phyloP scores from a whole-genome alignment of 495 filamentous ascomycete species.

The Penicillium atrosanguineum region DNA sequence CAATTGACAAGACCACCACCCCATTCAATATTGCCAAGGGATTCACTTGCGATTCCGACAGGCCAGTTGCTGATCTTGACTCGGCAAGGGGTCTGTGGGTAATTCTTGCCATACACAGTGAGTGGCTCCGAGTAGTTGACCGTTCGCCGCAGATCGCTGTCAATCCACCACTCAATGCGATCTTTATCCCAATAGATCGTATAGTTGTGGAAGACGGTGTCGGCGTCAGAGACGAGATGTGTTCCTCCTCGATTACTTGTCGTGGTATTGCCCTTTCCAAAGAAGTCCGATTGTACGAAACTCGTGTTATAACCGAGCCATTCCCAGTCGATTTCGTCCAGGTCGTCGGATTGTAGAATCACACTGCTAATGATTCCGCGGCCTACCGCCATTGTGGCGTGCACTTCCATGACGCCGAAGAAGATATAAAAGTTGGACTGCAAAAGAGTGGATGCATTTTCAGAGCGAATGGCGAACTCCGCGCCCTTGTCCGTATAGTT shows the following conservation, averaged over 20 bases:
- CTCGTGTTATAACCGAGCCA: slow-evolving; percentile 45
- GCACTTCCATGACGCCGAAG: slow-evolving; percentile 67
- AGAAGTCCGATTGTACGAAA: slow-evolving; percentile 80
- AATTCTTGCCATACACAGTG: slow-evolving; percentile 52
- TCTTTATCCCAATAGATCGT: slow-evolving; percentile 76
- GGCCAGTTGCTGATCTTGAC: slow-evolving; percentile 27
- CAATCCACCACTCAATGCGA: slow-evolving; percentile 72
- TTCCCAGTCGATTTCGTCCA: slow-evolving; percentile 87
- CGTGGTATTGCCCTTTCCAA: slow-evolving; percentile 75
- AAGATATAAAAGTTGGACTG: slow-evolving; percentile 73
- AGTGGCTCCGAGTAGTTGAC: slow-evolving; percentile 41
- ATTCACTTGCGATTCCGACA: slow-evolving; percentile 44
- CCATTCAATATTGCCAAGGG: slow-evolving; percentile 56
- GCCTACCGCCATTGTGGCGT: slow-evolving; percentile 63
- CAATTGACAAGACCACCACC: slow-evolving; percentile 71
- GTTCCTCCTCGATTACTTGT: slow-evolving; percentile 59
- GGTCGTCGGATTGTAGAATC: slow-evolving; percentile 74
- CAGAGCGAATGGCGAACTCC: slow-evolving; percentile 61
- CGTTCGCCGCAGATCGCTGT: slow-evolving; percentile 64
- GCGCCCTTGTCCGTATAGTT: slow-evolving; percentile 62
- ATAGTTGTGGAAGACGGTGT: slow-evolving; percentile 69
- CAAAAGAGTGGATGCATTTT: slow-evolving; percentile 46
- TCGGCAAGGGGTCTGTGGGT: slow-evolving; percentile 69
- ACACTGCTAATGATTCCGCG: slow-evolving; percentile 73
- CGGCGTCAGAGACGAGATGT: slow-evolving; percentile 53